Base-by-base conservation (phyloP, 176 grass and related monocot species). In the Zea luxurians region DNA sequence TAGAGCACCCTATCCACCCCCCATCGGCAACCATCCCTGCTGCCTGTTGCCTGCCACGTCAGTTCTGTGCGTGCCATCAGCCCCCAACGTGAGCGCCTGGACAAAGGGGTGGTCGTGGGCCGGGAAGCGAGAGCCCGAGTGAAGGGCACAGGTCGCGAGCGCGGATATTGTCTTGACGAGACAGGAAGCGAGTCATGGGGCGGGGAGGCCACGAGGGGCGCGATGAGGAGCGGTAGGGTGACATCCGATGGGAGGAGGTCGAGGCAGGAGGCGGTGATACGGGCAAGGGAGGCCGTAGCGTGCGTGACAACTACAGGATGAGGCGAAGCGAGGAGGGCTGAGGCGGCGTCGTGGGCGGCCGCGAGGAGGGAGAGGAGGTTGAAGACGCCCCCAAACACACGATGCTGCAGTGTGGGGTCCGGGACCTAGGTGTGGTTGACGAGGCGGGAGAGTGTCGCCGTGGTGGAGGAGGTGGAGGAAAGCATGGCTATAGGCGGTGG, bases 1-100 rank as follows among this genome's bases (percentile, higher is more conserved):
- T n/a, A n/a, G 20, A 79, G 15, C 38, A 73, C 64, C 36, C 64
- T 64, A 10, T 58, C 84, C 2, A 87, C 21, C 60, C 87, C 77
- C 13, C n/a, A n/a, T 90, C 49, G 48, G 73, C 44, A 7, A 90
- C 80, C 85, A 90, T 80, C 78, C 85, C 45, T 36, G 83, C 70
- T 42, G 77, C 87, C 72, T 93, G 84, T 64, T 82, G 62, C 71
- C 57, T 27, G 18, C 61, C 58, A 4, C n/a, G n/a, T n/a, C n/a
- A n/a, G n/a, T n/a, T n/a, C n/a, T n/a, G n/a, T n/a, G n/a, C n/a
- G n/a, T n/a, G n/a, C n/a, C n/a, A n/a, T n/a, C n/a, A n/a, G n/a
- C n/a, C n/a, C n/a, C n/a, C n/a, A n/a, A n/a, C n/a, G n/a, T n/a
- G n/a, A n/a, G n/a, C n/a, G n/a, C n/a, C n/a, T n/a, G n/a, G n/a